Evolutionary conservation across 1,284 basidiomycete species (phyloP), one percentile per base, ranked within the genome.

Genomic region (Polyporus tsugae): DNA sequence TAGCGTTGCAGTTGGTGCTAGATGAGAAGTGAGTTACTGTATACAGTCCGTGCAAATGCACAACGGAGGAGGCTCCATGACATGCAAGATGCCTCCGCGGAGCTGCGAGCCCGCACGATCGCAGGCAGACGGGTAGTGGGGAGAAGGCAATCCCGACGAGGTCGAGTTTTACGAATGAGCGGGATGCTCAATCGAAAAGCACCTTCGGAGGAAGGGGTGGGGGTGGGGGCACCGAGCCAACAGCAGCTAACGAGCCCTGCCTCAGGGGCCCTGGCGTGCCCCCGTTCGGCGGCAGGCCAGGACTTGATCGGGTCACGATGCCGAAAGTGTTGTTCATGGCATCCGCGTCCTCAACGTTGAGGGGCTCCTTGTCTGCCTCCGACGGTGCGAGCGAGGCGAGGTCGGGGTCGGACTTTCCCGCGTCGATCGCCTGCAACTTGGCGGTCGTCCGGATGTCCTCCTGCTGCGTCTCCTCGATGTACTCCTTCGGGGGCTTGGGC

Each of bases 381-480:
- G 36, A 39, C 2, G 67, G 41, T 5, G 55, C 63, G 39, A 67
- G 52, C 49, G 68, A 62, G 11, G 65, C 66, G 49, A 70, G 69
- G 52, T 69, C 63, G n/a, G 72, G 65, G 39, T 70, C 69, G 9
- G 44, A 68, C 59, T 64, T 66, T 19, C 65, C 63, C 29, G 72
- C 71, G 71, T 79, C 78, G 49, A 78, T 76, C 29, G 76, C 76
- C 64, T 76, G 67, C 52, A 79, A 70, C 68, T 77, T 74, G 35
- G 78, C 78, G 17, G 77, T 74, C 17, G 76, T 76, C 10, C 89
- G 85, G 29, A 84, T 81, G 73, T 94, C 90, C 72, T 90, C 91
- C 71, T 89, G 88, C 70, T 87, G 87, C 36, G 92, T 94, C 79
- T 94, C 90, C 70, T 90, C 86, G 69, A 94, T 93, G 75, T 94